These are phyloP conservation scores for Fusarium chuoi DNA, from an alignment of 2,329 filamentous ascomycete species.

Conservation along the genomic window DNA sequence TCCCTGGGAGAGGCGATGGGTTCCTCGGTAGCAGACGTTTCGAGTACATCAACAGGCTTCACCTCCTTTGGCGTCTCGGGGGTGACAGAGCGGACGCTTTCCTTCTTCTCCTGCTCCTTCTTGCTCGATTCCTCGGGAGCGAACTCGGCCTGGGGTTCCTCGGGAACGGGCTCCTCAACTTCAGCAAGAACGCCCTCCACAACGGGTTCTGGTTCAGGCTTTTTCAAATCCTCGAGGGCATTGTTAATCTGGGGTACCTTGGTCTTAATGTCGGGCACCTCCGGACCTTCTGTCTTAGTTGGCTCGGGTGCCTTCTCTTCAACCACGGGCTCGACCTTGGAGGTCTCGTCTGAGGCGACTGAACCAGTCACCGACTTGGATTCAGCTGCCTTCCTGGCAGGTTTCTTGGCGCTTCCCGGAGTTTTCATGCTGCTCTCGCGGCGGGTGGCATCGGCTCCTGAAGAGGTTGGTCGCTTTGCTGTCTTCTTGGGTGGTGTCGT, in stretches of 20 bases:
- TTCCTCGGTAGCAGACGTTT: conserved; percentile 22
- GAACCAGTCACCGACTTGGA: conserved; percentile 1
- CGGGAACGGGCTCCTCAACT: conserved; percentile 12
- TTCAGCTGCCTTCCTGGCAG: conserved; percentile 10
- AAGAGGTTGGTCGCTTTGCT: conserved; percentile 36
- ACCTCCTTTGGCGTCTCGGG: conserved; percentile 7
- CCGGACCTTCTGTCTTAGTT: background rate
- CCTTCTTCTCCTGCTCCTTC: background rate
- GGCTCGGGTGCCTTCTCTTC: conserved; percentile 16
- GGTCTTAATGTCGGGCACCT: background rate
- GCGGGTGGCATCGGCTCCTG: conserved; percentile 33
- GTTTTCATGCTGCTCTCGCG: conserved; percentile 41
- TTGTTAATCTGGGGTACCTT: background rate
- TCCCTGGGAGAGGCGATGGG: conserved; percentile 12
- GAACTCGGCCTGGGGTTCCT: conserved; percentile 11
- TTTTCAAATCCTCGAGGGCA: background rate
- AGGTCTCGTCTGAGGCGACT: conserved; percentile 11
- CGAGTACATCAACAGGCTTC: background rate
- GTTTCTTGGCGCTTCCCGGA: conserved; percentile 39
- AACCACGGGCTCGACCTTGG: background rate
- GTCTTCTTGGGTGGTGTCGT: conserved; percentile 60
- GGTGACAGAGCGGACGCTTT: background rate
- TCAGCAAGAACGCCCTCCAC: conserved; percentile 28
- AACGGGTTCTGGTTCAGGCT: conserved; percentile 9
- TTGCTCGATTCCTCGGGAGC: conserved; percentile 5